phyloP scores from a whole-genome alignment of 768 basidiomycete genomes.

The Serendipita vermifera region DNA sequence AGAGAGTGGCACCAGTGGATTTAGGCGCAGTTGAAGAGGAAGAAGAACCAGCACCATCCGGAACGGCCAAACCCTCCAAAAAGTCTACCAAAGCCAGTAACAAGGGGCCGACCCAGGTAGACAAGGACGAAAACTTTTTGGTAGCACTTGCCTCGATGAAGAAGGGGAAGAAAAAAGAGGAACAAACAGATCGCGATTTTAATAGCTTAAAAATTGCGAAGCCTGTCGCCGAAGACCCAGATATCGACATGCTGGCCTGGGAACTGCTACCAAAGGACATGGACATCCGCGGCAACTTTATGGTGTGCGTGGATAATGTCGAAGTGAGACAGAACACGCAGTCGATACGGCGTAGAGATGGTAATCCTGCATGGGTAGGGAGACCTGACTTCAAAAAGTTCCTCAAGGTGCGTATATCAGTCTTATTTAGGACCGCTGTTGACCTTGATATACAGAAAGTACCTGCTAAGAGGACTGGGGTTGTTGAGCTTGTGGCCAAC shows the following conservation, averaged over 20 bases:
- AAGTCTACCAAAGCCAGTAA: neutral
- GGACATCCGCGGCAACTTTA: slow-evolving; percentile 59
- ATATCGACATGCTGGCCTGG: slow-evolving; percentile 29
- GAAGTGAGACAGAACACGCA: slow-evolving; percentile 27
- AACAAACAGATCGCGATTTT: slow-evolving; percentile 66
- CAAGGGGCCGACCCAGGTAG: slow-evolving; percentile 19
- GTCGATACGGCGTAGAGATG: slow-evolving; percentile 12
- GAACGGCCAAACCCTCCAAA: neutral
- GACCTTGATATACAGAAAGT: neutral
- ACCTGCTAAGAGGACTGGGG: neutral
- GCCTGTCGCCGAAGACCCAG: slow-evolving; percentile 32
- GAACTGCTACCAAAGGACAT: slow-evolving; percentile 47
- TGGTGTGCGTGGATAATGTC: slow-evolving; percentile 61
- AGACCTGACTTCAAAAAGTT: slow-evolving; percentile 67
- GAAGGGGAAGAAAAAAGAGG: slow-evolving; percentile 51
- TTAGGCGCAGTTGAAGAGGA: neutral
- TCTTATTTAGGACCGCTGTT: no score
- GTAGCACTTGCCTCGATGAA: slow-evolving; percentile 64
- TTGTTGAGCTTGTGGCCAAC: neutral
- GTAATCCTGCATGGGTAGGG: slow-evolving; percentile 33
- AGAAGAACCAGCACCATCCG: neutral
- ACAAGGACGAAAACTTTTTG: slow-evolving; percentile 55
- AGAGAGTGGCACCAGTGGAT: neutral
- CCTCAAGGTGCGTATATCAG: slow-evolving; percentile 47
- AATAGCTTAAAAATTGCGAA: slow-evolving; percentile 61